Evolutionary conservation across 257 asterid species (phyloP), one percentile per base, ranked within the genome.

Genomic region (Solanum pinnatisectum): DNA sequence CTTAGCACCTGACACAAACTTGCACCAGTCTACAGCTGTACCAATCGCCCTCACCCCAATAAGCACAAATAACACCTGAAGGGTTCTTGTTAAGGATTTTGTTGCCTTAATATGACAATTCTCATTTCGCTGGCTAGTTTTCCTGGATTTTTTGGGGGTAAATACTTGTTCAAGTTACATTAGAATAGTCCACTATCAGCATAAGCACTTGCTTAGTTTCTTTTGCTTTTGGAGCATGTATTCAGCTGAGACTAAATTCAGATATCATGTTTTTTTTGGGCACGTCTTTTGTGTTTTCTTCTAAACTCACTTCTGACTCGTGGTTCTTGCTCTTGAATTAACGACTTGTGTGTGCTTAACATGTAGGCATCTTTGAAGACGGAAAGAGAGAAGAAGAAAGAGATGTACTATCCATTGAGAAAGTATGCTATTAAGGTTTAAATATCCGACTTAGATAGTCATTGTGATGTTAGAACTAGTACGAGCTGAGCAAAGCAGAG

Each of bases 361-460:
- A 42, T 11, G 49, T 4, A 95, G 98, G 95, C 92, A 22, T 93
- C 95, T 68, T 87, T 94, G 95, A 94, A 93, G 97, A 92, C 97
- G 1, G 96, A 92, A 46, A 92, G 91, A 89, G 88, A 94, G 93
- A 94, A 94, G 90, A 94, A 94, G 93, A 95, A 88, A 88, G 98
- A 92, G 88, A 94, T 89, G 94, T 95, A 93, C 87, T 95, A 89
- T 88, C 98, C 97, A 15, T 3, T 90, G 92, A 94, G 98, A 44
- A 95, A 95, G 90, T 95, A 91, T 87, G 98, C 98, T 5, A 92
- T 95, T 70, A 94, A 94, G 87, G 98, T 92, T 82, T 94, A 91
- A 89, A 18, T 56, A 87, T 74, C 82, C 32, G 2, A n/a, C 32
- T 30, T 40, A 81, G 33, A 33, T 18, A 32, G 39, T 18, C 49